phyloP scores from a whole-genome alignment of 1,284 basidiomycete species.

The Puccinia sorghi region DNA sequence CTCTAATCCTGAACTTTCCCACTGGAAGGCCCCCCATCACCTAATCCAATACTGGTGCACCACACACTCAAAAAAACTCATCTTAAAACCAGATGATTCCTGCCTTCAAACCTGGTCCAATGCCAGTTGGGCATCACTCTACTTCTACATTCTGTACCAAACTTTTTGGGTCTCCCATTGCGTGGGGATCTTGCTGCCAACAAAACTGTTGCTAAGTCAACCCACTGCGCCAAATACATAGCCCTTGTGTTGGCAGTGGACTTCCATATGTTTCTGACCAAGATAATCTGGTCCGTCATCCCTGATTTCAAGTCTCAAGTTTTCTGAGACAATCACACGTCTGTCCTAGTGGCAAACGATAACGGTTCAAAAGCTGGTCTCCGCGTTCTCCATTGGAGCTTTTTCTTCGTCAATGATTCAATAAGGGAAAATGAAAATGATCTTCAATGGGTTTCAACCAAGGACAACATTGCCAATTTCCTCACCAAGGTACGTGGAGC shows the following conservation, averaged over 20 bases:
- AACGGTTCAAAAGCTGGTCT: too few species aligned
- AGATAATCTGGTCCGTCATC: background rate
- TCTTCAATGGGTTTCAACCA: too few species aligned
- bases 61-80: background rate
- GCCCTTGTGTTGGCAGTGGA: background rate
- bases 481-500: too few species aligned
- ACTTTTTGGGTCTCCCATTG: slow-evolving; percentile 2
- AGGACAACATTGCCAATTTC: too few species aligned
- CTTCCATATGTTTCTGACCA: background rate
- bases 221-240: slow-evolving; percentile 2
- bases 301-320: too few species aligned
- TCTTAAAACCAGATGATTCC: background rate
- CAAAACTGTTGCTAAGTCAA: background rate
- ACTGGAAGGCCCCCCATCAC: slow-evolving; percentile 9
- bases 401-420: too few species aligned
- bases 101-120: background rate
- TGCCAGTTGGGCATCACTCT: slow-evolving; percentile 18
- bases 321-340: too few species aligned
- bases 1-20: background rate
- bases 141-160: background rate
- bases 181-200: background rate
- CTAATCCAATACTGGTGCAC: background rate
- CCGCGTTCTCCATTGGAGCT: too few species aligned
- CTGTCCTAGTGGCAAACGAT: too few species aligned
- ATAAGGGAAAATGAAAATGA: too few species aligned